phyloP scores from a whole-genome alignment of 306 rosid genomes.

The Prunus mira region DNA sequence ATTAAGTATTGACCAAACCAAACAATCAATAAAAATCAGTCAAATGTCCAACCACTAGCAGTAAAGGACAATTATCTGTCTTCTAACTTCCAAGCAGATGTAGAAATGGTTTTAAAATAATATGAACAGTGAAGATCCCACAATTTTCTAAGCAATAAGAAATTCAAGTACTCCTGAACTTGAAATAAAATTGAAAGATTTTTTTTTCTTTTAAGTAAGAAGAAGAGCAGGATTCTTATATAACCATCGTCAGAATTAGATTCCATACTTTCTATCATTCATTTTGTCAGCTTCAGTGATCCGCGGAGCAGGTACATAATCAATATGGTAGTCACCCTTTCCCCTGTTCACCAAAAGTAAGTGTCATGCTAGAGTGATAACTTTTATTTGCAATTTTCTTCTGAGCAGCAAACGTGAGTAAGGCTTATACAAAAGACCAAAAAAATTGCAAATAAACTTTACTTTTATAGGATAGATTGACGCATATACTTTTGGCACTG shows the following conservation, averaged over 20 bases:
- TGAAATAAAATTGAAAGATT: background rate
- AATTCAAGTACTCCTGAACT: background rate
- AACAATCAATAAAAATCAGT: background rate
- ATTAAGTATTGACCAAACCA: background rate
- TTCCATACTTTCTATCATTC: conserved; percentile 68
- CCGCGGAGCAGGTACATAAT: conserved; percentile 87
- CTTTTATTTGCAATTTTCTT: background rate
- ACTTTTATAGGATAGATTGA: background rate
- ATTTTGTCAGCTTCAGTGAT: conserved; percentile 90
- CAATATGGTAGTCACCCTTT: conserved; percentile 88
- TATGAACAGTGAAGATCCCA: background rate
- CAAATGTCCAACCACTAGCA: background rate
- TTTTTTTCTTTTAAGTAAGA: background rate
- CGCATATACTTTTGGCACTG: background rate
- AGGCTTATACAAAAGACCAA: background rate
- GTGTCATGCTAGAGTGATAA: conserved; percentile 7
- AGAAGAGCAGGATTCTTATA: conserved; percentile 2
- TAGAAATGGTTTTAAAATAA: background rate
- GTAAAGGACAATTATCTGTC: background rate
- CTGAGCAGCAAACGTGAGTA: background rate
- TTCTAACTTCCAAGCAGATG: background rate
- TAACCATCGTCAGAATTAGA: conserved; percentile 16
- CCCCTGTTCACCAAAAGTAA: conserved; percentile 37
- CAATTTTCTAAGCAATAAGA: background rate
- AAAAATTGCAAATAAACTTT: background rate